phyloP scores from a whole-genome alignment of 257 asterid species.

The Jaltomata sinuosa region DNA sequence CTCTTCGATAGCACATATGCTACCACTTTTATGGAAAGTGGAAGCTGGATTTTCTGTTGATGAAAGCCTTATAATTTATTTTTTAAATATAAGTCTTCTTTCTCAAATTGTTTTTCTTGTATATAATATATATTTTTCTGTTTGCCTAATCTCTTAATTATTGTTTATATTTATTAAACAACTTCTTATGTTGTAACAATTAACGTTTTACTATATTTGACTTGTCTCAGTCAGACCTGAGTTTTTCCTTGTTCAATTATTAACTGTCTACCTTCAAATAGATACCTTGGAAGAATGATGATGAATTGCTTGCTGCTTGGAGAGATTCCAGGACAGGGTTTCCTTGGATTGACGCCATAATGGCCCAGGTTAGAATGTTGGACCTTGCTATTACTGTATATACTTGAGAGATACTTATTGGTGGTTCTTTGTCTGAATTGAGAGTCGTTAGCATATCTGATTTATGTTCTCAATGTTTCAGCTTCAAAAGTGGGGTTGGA shows the following conservation, averaged over 20 bases:
- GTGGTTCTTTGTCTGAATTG: neutral
- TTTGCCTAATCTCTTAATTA: neutral
- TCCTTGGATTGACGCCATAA: slow-evolving; percentile 98
- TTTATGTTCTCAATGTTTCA: slow-evolving; percentile 16
- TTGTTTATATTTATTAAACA: neutral
- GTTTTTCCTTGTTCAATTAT: neutral
- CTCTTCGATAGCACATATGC: neutral
- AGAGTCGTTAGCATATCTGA: neutral
- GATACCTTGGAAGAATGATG: slow-evolving; percentile 93
- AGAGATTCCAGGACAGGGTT: slow-evolving; percentile 90
- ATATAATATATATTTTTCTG: neutral
- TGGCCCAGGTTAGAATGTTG: slow-evolving; percentile 64
- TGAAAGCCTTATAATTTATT: neutral
- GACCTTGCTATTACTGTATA: neutral
- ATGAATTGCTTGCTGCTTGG: slow-evolving; percentile 72
- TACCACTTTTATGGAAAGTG: neutral
- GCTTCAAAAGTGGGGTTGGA: slow-evolving; percentile 96
- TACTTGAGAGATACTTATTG: neutral
- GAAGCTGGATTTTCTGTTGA: neutral
- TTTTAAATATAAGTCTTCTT: neutral
- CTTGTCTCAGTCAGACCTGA: neutral
- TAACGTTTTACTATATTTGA: neutral
- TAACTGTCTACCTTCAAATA: slow-evolving; percentile 2
- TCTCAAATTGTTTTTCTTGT: too few species aligned
- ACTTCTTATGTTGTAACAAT: neutral